A percentile compares a stretch with the other conserved stretches of the same genome.
phyloP scores from a whole-genome alignment of 2,329 filamentous ascomycete genomes.

The Fusarium buharicum region DNA sequence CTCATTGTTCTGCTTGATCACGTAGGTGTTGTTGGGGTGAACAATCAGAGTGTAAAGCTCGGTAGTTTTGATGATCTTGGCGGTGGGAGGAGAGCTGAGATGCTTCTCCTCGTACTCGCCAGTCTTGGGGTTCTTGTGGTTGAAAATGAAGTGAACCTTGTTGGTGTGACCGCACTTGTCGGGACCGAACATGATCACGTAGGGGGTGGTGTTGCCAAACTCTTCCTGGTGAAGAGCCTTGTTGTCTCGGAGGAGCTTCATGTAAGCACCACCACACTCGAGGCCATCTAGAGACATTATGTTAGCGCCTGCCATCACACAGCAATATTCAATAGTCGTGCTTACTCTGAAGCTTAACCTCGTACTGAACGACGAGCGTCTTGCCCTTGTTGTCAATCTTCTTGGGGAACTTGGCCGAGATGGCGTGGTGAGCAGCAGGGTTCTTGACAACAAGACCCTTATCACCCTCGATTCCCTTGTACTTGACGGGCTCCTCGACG shows the following conservation, averaged over 20 bases:
- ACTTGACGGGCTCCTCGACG: constrained; percentile 90
- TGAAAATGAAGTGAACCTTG: constrained; percentile 99
- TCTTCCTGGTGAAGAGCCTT: constrained; percentile 96
- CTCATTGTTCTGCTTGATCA: constrained; percentile 91
- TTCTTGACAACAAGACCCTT: constrained; percentile 99
- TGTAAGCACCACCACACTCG: constrained; percentile 97
- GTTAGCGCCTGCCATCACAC: constrained; percentile 39
- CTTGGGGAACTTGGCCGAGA: constrained; percentile 98
- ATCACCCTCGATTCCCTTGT: constrained; percentile 93
- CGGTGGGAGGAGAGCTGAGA: constrained; percentile 82
- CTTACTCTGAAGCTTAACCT: constrained; percentile 98
- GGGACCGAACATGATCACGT: constrained; percentile 99
- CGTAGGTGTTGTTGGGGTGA: constrained; percentile 94
- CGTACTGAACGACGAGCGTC: constrained; percentile 96
- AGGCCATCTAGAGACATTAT: constrained; percentile 75
- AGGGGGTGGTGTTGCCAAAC: constrained; percentile 96
- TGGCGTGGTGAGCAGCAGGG: constrained; percentile 96
- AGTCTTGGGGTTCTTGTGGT: constrained; percentile 99
- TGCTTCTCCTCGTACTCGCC: constrained; percentile 99
- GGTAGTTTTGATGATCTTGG: constrained; percentile 89
- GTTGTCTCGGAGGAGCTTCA: constrained; percentile 99
- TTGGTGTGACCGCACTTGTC: constrained; percentile 99
- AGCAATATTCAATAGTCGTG: not conserved
- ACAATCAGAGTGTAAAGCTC: constrained; percentile 97
- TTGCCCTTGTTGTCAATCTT: constrained; percentile 98